Evolutionary conservation across 331 rosid genomes (phyloP), one percentile per base, ranked within the genome.

Genomic region (Malus hybrid): DNA sequence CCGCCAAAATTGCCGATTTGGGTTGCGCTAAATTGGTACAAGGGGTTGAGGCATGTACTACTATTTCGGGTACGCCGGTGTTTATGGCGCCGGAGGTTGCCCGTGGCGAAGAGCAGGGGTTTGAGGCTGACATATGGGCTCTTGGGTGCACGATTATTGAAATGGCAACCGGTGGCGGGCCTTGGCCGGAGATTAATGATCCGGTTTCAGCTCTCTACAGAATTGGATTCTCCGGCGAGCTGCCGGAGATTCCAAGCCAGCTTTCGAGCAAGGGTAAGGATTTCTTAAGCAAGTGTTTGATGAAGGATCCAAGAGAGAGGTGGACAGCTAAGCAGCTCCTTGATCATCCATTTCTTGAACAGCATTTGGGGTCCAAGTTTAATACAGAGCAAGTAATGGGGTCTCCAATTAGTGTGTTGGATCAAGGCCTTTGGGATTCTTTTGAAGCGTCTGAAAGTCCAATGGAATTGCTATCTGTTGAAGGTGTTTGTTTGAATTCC

Each of bases 71-170:
- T 34, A 80, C 91, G 28, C 91, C 91, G 20, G 60, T 79, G 76
- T 85, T 79, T 68, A 85, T 85, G 91, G 82, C 89, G 4, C 89
- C 89, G 22, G 91, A 85, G 63, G 91, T 85, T 50, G 86, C 85
- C 14, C 71, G 85, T 0, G 85, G 89, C 9, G 83, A 73, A 36
- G 84, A 77, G 20, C 89, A 85, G 73, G 86, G 86, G 22, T 83
- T 80, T 28, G 83, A 71, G 50, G 85, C 85, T 5, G 91, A 85
- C 67, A 52, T 85, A 31, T 85, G 91, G 91, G 87, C 89, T 29
- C 80, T 85, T n/a, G 91, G 91, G 20, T 85, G 91, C 57, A 85
- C 87, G 6, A 42, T 85, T 56, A 77, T 85, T 18, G 91, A 87
- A 73, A 85, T 87, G 91, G 89, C 84, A 4, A 85, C 87, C 0